Evolutionary conservation across 352 stramenopile species (phyloP), one percentile per base, ranked within the genome.

Genomic region (Pythium phragmiticola): DNA sequence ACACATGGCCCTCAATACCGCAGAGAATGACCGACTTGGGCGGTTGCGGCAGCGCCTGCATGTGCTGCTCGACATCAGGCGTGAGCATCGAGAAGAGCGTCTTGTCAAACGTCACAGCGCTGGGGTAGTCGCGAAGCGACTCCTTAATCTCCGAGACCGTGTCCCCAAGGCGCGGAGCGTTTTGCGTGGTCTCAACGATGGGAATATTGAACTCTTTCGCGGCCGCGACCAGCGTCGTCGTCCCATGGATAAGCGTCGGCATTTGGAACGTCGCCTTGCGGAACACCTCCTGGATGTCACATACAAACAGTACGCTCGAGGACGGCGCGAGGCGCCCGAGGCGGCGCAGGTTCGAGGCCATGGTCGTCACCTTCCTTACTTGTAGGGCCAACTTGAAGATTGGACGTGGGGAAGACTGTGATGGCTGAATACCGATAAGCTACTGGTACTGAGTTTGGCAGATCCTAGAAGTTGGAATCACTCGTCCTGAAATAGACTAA

Each of bases 71-170:
- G 13, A 98, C 90, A 62, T 99, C 95, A 26, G 81, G 73, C n/a
- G 95, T 98, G 42, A 98, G 74, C 97, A 99, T 99, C 16, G 90
- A 98, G 76, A 99, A 99, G 57, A 96, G 81, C 72, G 96, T 99
- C 85, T 99, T 99, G 79, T 98, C 92, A 63, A 98, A 98, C 4
- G 92, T 79, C 28, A 82, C 84, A 41, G 80, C 63, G 52, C 74
- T 69, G 26, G 73, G 60, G 45, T 74, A 66, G 42, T 74, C 64
- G 21, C 76, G 61, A 6, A 94, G 56, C 60, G 87, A 73, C n/a
- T 78, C 63, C 17, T 70, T 74, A 59, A 97, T 84, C 61, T 96
- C 89, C 3, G 68, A 52, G 26, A 96, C 84, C 3, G 94, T 98
- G 21, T 76, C 68, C 30, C 95, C 95, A 73, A 99, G 97, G 0